A percentile compares a stretch with the other conserved stretches of the same genome.
Conservation (phyloP, 305 asterid genomes). For the Fraxinus albicans region DNA sequence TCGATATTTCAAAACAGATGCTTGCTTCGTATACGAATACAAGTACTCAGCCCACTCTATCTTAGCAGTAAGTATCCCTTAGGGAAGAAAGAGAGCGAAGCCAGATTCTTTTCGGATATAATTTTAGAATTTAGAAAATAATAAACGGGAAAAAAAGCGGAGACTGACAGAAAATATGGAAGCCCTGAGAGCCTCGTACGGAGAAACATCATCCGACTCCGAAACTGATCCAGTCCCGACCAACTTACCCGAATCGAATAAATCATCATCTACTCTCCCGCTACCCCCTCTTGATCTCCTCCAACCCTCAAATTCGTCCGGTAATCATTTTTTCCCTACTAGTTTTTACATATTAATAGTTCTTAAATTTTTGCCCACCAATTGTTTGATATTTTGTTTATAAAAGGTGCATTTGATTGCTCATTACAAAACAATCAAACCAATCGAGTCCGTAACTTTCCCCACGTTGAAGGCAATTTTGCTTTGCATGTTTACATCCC, state of each 20-base stretch:
- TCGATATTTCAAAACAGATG: neutral
- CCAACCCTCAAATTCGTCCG: slow-evolving; percentile 54
- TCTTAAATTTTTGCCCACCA: slow-evolving; percentile 11
- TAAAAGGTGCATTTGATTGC: slow-evolving; percentile 47
- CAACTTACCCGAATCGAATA: slow-evolving; percentile 28
- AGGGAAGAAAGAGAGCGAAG: no score
- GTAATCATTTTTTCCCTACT: slow-evolving; percentile 25
- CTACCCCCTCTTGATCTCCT: slow-evolving; percentile 79
- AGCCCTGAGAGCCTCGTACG: slow-evolving; percentile 72
- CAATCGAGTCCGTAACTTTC: slow-evolving; percentile 74
- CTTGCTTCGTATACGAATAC: neutral
- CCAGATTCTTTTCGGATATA: no score
- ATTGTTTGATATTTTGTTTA: slow-evolving; percentile 39
- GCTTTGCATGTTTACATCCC: slow-evolving; percentile 92
- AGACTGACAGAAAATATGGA: slow-evolving; percentile 45
- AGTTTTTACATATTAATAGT: neutral
- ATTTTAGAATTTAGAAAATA: neutral
- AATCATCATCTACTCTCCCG: slow-evolving; percentile 45
- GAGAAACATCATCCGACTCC: slow-evolving; percentile 61
- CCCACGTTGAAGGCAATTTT: slow-evolving; percentile 83
- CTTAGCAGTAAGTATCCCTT: no score
- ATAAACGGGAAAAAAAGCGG: neutral
- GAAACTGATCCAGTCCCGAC: slow-evolving; percentile 39
- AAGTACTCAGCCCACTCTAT: neutral
- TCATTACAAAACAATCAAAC: slow-evolving; percentile 30